A percentile compares a stretch with the other conserved stretches of the same genome.
Evolutionary conservation across 495 filamentous ascomycete genomes (phyloP).

Genomic region (Neurospora sp.): DNA sequence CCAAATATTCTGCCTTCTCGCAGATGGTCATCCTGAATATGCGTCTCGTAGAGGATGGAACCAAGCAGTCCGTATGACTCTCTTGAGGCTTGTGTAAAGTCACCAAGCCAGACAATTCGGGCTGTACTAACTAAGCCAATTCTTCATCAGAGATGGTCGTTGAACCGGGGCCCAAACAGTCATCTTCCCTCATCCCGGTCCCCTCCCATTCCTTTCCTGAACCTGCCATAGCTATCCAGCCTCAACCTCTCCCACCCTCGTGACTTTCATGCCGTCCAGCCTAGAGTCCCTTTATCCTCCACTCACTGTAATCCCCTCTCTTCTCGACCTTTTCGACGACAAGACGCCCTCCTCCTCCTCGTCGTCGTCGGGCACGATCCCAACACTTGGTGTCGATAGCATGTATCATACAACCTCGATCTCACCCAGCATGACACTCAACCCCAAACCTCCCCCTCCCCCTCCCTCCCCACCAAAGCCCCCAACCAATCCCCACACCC

Average conservation of each 20-base stretch:
- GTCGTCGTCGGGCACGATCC: not conserved
- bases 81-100: not conserved
- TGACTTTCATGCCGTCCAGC: not conserved
- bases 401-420: not conserved
- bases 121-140: not conserved
- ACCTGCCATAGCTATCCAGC: not conserved
- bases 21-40: not conserved
- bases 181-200: not conserved
- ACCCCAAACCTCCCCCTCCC: conserved; percentile 27
- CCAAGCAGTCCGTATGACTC: not conserved
- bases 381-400: not conserved
- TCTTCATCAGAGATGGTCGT: not conserved
- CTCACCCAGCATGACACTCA: conserved; percentile 1
- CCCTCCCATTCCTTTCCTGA: not conserved
- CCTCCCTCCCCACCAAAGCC: conserved; percentile 28
- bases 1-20: not conserved
- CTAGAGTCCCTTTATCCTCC: not conserved
- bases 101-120: not conserved
- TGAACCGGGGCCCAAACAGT: not conserved
- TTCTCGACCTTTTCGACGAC: not conserved
- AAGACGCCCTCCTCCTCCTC: not conserved
- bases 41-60: not conserved
- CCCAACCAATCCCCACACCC: conserved; percentile 39
- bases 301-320: not conserved
- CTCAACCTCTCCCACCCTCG: not conserved